Evolutionary conservation across 495 filamentous ascomycete genomes (phyloP), one percentile per base, ranked within the genome.

Genomic region (Echria macrotheca): DNA sequence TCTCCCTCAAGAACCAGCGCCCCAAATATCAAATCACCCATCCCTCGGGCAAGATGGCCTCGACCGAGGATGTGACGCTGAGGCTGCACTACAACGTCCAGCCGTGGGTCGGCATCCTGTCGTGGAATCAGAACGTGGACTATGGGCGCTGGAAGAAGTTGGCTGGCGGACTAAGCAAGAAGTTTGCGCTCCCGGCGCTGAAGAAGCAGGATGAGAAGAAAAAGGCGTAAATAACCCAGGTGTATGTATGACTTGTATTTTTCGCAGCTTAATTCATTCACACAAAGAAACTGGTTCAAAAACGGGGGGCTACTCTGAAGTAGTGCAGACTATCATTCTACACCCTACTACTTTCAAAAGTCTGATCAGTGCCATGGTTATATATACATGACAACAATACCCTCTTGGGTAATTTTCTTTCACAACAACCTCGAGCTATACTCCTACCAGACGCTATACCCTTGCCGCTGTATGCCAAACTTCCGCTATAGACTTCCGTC

Each of bases 21-120:
- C 83, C 86, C 5, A 97, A 98, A 69, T 98, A 98, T 76, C 85
- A 91, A 58, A 89, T 96, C 63, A 91, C 88, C 9, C 88, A 95
- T 66, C 84, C 90, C 17, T 78, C 80, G 7, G 86, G 88, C 42
- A 78, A 77, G 59, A 69, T 96, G 52, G 84, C 86, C 32, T 75
- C 80, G 56, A 69, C 69, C 17, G 67, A 71, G 31, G 85, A 95
- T 69, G 87, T 90, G 47, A 84, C 80, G 24, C 70, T 98, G 40
- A 75, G 77, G 45, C 74, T 96, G 32, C 81, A 88, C 48, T 98
- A 91, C 83, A 96, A 96, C 74, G 86, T 96, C 51, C 93, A 98
- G 78, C 93, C 93, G 26, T 96, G 91, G 89, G 89, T 97, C 17
- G 93, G 93, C 17, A 71, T 84, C 18, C 66, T 97, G 70, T 81